Percentiles rank a stretch among this genome's conserved stretches.
phyloP scores from a whole-genome alignment of 805 yeast genomes.

The Myxozyma sirexii region DNA sequence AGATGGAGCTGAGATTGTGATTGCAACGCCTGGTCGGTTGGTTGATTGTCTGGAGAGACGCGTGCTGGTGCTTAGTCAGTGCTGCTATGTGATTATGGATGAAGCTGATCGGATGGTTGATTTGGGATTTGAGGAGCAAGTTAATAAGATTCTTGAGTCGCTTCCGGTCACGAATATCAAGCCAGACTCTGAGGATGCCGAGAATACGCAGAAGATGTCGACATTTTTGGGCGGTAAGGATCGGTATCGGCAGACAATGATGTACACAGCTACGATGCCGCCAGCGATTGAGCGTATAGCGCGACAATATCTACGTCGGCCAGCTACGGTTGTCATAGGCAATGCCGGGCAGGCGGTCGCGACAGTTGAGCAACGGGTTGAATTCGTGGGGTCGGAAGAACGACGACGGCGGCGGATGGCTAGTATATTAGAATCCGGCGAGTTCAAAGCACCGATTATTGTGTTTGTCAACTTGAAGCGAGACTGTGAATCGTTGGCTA shows the following conservation, averaged over 20 bases:
- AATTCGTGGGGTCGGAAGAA: conserved; percentile 52
- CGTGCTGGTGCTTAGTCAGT: conserved; percentile 59
- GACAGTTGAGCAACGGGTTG: conserved; percentile 70
- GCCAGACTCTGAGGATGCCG: conserved; percentile 43
- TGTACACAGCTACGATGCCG: conserved; percentile 96
- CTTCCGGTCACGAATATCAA: conserved; percentile 54
- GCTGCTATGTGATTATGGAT: conserved; percentile 76
- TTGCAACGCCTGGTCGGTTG: conserved; percentile 93
- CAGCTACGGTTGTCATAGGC: conserved; percentile 71
- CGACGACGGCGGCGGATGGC: conserved; percentile 51
- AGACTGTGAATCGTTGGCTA: conserved; percentile 67
- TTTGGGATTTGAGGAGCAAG: conserved; percentile 86
- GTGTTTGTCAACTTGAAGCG: conserved; percentile 79
- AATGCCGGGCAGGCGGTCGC: conserved; percentile 65
- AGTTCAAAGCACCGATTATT: conserved; percentile 62
- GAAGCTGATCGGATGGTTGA: conserved; percentile 97
- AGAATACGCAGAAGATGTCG: conserved; percentile 25
- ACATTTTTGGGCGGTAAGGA: conserved; percentile 35
- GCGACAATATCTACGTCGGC: conserved; percentile 59
- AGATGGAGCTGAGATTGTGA: conserved; percentile 72
- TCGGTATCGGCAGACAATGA: conserved; percentile 62
- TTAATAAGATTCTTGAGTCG: conserved; percentile 58
- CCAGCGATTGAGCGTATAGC: conserved; percentile 69
- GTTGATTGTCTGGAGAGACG: conserved; percentile 76
- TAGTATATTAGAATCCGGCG: conserved; percentile 43